Evolutionary conservation across 2,329 filamentous ascomycete genomes (phyloP), one percentile per base, ranked within the genome.

Genomic region (Calonectria multiphialidica): DNA sequence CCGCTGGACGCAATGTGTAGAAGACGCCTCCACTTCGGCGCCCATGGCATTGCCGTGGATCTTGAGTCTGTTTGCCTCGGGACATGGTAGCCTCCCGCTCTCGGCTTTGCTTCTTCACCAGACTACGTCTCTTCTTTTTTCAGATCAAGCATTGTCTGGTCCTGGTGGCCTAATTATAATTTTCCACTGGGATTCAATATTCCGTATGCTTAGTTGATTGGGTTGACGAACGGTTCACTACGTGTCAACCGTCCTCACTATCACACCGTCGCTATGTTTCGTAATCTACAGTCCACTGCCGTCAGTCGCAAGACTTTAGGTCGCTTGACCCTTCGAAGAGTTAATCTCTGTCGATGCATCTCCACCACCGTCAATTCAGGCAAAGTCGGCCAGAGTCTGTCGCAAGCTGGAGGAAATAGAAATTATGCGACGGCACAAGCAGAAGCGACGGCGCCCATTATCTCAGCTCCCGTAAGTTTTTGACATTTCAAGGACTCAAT

Each of bases 11-110:
- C 5, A 13, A 49, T 40, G 15, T 5, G 1, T 10, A 42, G 42
- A 33, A 61, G 53, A 18, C 15, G 21, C 18, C 35, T 28, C 47
- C 61, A 16, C 6, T 25, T 28, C 30, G 37, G 25, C 21, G 35
- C 12, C 18, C 44, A 66, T 55, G 23, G 18, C 44, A 42, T 70
- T 72, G 44, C 66, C 61, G 66, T 62, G 61, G 61, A 47, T 70
- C 18, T 57, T n/a, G 9, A 67, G 50, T 10, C 13, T 18, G 16
- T 21, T 57, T 70, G 13, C 30, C 62, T 59, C 63, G 45, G 67
- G 37, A 40, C 47, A 30, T 42, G 33, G 23, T 57, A 28, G 30
- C 28, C 28, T 67, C 42, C 65, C 30, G 21, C 44, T 33, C 53
- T 10, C 10, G 21, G 16, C 35, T 21, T 7, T 35, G n/a, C 28